Base-by-base conservation (phyloP, 2,329 filamentous ascomycete species). In the Cladosporium austrohemisphaericum region DNA sequence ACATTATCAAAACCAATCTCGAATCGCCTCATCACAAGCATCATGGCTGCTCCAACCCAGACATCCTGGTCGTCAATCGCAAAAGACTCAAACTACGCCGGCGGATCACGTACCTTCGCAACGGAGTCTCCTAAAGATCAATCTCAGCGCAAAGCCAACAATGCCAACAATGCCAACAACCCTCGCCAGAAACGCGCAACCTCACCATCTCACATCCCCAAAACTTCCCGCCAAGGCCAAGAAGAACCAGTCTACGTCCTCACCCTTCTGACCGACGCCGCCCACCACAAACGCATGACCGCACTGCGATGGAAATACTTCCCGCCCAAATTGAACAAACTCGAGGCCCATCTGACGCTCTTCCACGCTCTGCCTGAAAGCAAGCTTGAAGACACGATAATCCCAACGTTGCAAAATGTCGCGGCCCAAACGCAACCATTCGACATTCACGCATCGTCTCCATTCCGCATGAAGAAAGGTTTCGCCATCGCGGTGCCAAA, bases 351-450 rank as follows among this genome's bases (percentile, higher is more conserved):
- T 52, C 54, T 75, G 14, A 73, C 71, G 1, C 62, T 74, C 3
- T 74, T 74, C 56, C 71, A 74, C 52, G 71, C 71, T 5, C 61
- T 75, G 20, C 71, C 72, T 0, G 65, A 63, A 36, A 71, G 68
- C 31, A 65, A 66, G 41, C 57, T 72, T 13, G 52, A 61, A n/a
- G 54, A 57, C 28, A 52, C 52, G 20, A 65, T 74, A 11, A 60
- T 70, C 9, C 61, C 62, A 5, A 56, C 57, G 2, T 51, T 74
- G 9, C 54, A 61, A 7, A 54, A 60, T 13, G 49, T 69, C 1
- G 59, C 65, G 3, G 28, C 48, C 8, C 55, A 54, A 7, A 69
- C 61, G 3, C 52, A 58, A 3, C 64, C 65, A 1, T 74, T 73
- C 55, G 57, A 54, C 2, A 59, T 74, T 5, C 59, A 61, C 5